Base-by-base conservation (phyloP, 495 filamentous ascomycete species). In the Neurospora sp. region DNA sequence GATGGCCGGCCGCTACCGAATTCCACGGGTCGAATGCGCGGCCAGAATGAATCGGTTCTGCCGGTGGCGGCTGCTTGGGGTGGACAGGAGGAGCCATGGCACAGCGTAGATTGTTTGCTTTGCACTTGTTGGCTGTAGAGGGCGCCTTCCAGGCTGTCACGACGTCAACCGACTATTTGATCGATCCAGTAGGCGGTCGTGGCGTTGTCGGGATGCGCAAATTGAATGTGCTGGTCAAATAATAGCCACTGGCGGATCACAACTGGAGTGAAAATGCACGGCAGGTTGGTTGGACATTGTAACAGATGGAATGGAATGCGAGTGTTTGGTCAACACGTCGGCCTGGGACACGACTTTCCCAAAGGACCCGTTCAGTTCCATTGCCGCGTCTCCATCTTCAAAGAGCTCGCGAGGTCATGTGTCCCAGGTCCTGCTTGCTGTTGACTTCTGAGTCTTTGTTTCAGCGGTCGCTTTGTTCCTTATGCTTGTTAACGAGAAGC, bases 11-110 rank as follows among this genome's bases (percentile, higher is more conserved):
- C 1, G 91, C 88, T 18, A 88, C 88, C 27, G 91, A 91, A 81
- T 93, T 94, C 92, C 92, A 97, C 40, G 91, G 84, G 78, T 97
- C 93, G 80, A 93, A 94, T 74, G 81, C 76, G 59, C 82, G 81
- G 76, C 85, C 83, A 75, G 82, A 78, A 38, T 73, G 77, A 3
- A 35, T 14, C 12, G 85, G 86, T 48, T 85, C 75, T 10, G 88
- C 85, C 69, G 88, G 87, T 72, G 81, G 45, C 72, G 78, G 76
- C 20, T 79, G 53, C n/a, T 76, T 73, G 9, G 76, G 75, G 14
- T 80, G 80, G 72, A 71, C 45, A 37, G 79, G 74, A 18, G 70
- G 70, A 41, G 77, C 27, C 68, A 38, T 65, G 76, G 79, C 81
- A 68, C 69, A 69, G 40, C 7, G 38, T 20, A 69, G 42, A 9